Percentiles rank a stretch among this genome's conserved stretches.
These are phyloP conservation scores for Gomphus sp. DNA, from an alignment of 1,284 basidiomycete species.

Conservation along the genomic window DNA sequence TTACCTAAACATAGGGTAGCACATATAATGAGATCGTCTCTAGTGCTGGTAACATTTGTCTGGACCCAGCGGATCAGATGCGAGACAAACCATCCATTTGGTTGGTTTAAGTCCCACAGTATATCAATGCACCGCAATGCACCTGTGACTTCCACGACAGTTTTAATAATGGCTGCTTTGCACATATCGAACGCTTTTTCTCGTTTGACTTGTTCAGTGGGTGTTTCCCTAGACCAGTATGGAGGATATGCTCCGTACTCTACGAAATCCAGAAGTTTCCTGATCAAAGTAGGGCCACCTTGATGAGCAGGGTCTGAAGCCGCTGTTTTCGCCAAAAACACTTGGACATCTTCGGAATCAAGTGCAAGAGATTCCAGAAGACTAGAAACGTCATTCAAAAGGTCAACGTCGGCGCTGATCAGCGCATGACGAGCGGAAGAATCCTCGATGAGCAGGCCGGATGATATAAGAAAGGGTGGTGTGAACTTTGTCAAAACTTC, in stretches of 20 bases:
- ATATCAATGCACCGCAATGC: slow-evolving; percentile 73
- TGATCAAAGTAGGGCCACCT: slow-evolving; percentile 47
- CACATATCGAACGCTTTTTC: slow-evolving; percentile 70
- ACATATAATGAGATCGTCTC: slow-evolving; percentile 78
- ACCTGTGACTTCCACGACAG: slow-evolving; percentile 76
- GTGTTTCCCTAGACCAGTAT: slow-evolving; percentile 39
- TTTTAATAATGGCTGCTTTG: slow-evolving; percentile 78
- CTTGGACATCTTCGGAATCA: slow-evolving; percentile 64
- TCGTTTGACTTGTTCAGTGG: slow-evolving; percentile 30
- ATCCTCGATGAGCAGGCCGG: slow-evolving; percentile 30
- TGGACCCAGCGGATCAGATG: slow-evolving; percentile 75
- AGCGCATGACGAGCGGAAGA: slow-evolving; percentile 40
- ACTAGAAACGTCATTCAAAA: slow-evolving; percentile 63
- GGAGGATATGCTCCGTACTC: slow-evolving; percentile 57
- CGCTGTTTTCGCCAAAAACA: slow-evolving; percentile 59
- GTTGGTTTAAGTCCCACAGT: slow-evolving; percentile 54
- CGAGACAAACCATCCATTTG: slow-evolving; percentile 64
- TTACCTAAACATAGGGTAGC: slow-evolving; percentile 79
- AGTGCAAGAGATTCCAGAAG: slow-evolving; percentile 67
- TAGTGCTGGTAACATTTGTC: slow-evolving; percentile 31
- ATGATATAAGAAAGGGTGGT: slow-evolving; percentile 35
- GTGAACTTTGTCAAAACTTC: slow-evolving; percentile 48
- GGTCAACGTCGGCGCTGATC: slow-evolving; percentile 59
- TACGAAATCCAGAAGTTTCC: slow-evolving; percentile 60
- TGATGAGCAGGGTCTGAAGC: slow-evolving; percentile 47